phyloP scores from a whole-genome alignment of 1,139 yeast species.

The Scheffersomyces insectosa region DNA sequence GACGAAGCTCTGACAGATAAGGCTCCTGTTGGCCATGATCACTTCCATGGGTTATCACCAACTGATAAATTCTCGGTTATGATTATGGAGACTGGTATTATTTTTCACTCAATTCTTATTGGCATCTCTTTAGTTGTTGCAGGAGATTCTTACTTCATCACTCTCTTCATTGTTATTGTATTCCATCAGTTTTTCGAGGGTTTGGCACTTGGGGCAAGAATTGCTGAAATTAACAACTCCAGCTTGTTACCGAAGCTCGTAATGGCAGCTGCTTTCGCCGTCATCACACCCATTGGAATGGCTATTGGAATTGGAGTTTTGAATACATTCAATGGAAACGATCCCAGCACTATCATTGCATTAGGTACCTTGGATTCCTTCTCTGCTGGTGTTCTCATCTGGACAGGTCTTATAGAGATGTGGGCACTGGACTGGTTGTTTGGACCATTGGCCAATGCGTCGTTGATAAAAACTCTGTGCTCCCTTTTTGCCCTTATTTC shows the following conservation, averaged over 20 bases:
- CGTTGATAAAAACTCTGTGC: conserved; percentile 17
- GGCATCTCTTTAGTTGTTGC: conserved; percentile 28
- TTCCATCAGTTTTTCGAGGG: conserved; percentile 22
- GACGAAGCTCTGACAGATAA: not conserved
- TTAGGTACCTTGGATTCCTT: conserved; percentile 35
- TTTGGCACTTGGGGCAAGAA: conserved; percentile 17
- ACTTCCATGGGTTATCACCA: conserved; percentile 1
- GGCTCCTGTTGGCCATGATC: not conserved
- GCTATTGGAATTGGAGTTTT: conserved; percentile 30
- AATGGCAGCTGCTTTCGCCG: conserved; percentile 20
- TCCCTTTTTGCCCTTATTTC: conserved; percentile 25
- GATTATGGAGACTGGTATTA: conserved; percentile 25
- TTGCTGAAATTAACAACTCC: conserved; percentile 12
- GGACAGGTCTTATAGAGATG: conserved; percentile 37
- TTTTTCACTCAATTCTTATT: conserved; percentile 26
- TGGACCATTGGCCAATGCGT: conserved; percentile 25
- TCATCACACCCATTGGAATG: conserved; percentile 29
- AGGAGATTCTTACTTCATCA: conserved; percentile 25
- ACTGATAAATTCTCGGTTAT: conserved; percentile 16
- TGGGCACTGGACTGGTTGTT: conserved; percentile 35
- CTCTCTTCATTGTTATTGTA: conserved; percentile 18
- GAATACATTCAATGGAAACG: conserved; percentile 29
- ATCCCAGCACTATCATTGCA: conserved; percentile 29
- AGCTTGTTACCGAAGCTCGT: conserved; percentile 8
- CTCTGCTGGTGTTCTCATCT: conserved; percentile 36